Conservation (phyloP, 2,329 filamentous ascomycete genomes). For the Dryadomyces quercus-mongolicae region DNA sequence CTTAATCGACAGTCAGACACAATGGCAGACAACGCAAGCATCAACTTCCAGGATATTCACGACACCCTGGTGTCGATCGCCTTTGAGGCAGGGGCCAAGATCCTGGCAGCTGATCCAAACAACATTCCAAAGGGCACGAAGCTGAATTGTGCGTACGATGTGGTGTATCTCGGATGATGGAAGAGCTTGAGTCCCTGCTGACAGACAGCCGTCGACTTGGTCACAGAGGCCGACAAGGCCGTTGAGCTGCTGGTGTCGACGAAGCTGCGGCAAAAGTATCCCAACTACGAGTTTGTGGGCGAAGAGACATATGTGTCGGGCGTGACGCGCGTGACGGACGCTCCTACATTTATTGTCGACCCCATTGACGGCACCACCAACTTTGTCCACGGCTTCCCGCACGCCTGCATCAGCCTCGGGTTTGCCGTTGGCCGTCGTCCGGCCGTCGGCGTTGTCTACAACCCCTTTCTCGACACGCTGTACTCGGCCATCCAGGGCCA, state of each 20-base stretch:
- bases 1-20: background rate
- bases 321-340: slow-evolving; percentile 42
- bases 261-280: slow-evolving; percentile 39
- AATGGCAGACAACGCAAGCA: slow-evolving; percentile 31
- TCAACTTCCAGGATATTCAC: slow-evolving; percentile 49
- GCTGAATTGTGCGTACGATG: slow-evolving; percentile 45
- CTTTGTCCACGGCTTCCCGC: slow-evolving; percentile 65
- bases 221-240: slow-evolving; percentile 55
- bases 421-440: slow-evolving; percentile 51
- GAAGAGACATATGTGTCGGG: slow-evolving; percentile 67
- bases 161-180: too few relatives aligned
- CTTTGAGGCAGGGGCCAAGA: slow-evolving; percentile 53
- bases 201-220: slow-evolving; percentile 49
- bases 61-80: slow-evolving; percentile 48
- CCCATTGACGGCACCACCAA: slow-evolving; percentile 77
- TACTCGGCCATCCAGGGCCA: slow-evolving; percentile 56
- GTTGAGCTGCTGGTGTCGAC: slow-evolving; percentile 50
- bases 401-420: slow-evolving; percentile 66
- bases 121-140: slow-evolving; percentile 47
- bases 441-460: slow-evolving; percentile 65
- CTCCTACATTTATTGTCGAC: slow-evolving; percentile 69
- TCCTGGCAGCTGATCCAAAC: slow-evolving; percentile 46
- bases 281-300: slow-evolving; percentile 53
- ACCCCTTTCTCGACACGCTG: slow-evolving; percentile 58
- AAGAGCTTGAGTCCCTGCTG: too few relatives aligned